A percentile compares a stretch with the other conserved stretches of the same genome.
Conservation (phyloP, 2,329 filamentous ascomycete species). For the Botrytis squamosa region DNA sequence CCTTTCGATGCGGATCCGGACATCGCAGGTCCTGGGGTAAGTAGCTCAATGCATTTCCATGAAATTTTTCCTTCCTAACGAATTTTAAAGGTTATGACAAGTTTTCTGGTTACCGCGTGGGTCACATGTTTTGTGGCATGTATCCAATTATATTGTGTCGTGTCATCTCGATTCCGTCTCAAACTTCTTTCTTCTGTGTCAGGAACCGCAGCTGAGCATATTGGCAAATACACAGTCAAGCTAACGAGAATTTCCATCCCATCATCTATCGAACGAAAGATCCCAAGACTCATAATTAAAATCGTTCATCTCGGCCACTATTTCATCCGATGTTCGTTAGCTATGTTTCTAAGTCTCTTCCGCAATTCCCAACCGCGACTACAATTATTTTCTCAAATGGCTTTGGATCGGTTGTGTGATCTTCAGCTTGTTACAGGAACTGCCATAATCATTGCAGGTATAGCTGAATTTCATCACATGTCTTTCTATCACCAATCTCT, state of each 20-base stretch:
- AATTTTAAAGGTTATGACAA: constrained; percentile 21
- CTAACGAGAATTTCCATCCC: not conserved
- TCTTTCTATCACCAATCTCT: constrained; percentile 26
- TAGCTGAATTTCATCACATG: constrained; percentile 20
- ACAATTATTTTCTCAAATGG: constrained; percentile 15
- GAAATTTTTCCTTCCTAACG: not conserved
- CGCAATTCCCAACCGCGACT: constrained; percentile 3
- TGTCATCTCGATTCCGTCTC: constrained; percentile 9
- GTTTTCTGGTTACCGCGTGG: constrained; percentile 24
- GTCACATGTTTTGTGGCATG: constrained; percentile 23
- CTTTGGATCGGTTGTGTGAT: constrained; percentile 24
- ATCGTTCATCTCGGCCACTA: not conserved
- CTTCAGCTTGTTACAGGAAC: constrained; percentile 25
- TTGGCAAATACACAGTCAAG: constrained; percentile 12
- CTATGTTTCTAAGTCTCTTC: constrained; percentile 16
- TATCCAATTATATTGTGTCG: constrained; percentile 22
- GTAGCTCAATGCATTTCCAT: not conserved
- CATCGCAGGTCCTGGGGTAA: constrained; percentile 25
- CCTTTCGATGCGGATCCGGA: constrained; percentile 23
- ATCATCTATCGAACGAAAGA: not conserved
- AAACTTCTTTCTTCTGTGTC: constrained; percentile 2
- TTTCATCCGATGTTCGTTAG: not conserved
- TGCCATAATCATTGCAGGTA: constrained; percentile 24
- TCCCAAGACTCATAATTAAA: not conserved
- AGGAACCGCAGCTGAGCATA: constrained; percentile 11